A percentile compares a stretch with the other conserved stretches of the same genome.
These are phyloP conservation scores for Discostella stelligera DNA, from an alignment of 352 stramenopile species.

Conservation along the genomic window DNA sequence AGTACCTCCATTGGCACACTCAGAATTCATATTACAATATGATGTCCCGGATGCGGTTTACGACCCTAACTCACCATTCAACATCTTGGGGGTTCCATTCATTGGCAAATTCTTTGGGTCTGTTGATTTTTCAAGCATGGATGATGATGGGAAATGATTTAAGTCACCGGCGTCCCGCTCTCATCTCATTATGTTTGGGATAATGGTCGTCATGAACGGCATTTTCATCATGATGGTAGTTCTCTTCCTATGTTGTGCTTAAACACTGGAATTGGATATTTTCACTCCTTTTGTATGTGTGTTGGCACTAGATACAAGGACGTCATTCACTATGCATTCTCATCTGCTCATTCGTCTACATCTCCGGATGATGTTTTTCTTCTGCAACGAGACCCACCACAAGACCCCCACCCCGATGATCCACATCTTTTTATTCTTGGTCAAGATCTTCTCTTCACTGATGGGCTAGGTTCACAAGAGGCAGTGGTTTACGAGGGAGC, in stretches of 20 bases:
- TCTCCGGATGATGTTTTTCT: background rate
- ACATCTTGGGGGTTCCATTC: slow-evolving; percentile 19
- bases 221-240: slow-evolving; percentile 9
- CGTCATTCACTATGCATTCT: background rate
- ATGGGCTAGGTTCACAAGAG: too few relatives aligned
- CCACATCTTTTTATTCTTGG: background rate
- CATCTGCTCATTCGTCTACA: slow-evolving; percentile 4
- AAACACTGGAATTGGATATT: slow-evolving; percentile 15
- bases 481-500: too few relatives aligned
- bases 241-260: slow-evolving; percentile 19
- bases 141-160: too few relatives aligned
- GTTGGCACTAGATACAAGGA: slow-evolving; percentile 9
- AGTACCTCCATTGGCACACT: background rate
- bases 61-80: slow-evolving; percentile 23
- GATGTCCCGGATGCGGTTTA: slow-evolving; percentile 25
- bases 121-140: background rate
- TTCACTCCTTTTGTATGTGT: slow-evolving; percentile 5
- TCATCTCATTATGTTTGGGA: too few relatives aligned
- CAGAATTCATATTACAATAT: slow-evolving; percentile 10
- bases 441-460: too few relatives aligned
- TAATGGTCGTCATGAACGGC: background rate
- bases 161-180: too few relatives aligned
- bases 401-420: background rate
- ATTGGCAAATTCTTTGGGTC: slow-evolving; percentile 17
- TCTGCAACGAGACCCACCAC: background rate